Evolutionary conservation across 1,284 basidiomycete species (phyloP).

Genomic region (Hemileia vastatrix): DNA sequence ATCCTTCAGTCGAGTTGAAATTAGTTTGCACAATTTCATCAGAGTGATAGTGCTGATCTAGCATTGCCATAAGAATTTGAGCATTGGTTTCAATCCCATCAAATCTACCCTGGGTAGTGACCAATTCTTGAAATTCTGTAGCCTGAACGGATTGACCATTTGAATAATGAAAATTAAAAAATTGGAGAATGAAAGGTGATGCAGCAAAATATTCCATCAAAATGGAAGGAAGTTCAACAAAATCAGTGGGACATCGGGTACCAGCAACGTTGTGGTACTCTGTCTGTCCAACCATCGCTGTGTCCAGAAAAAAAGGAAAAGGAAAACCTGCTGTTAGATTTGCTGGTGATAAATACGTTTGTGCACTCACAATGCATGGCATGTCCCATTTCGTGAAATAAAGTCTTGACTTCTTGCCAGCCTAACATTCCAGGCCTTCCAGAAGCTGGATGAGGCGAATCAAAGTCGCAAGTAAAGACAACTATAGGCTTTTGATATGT

Average conservation of each 20-base stretch:
- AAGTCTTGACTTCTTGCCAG: conserved; percentile 44
- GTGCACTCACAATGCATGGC: conserved; percentile 36
- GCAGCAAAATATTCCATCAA: conserved; percentile 44
- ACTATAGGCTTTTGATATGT: conserved; percentile 39
- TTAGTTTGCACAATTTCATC: conserved; percentile 7
- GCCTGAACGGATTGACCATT: conserved; percentile 35
- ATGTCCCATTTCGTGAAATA: conserved; percentile 46
- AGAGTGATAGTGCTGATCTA: conserved; percentile 42
- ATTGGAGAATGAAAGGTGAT: conserved; percentile 30
- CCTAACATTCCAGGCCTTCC: conserved; percentile 32
- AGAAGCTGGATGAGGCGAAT: conserved; percentile 26
- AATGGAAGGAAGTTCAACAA: conserved; percentile 44
- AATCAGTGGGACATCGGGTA: conserved; percentile 43
- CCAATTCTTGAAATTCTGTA: conserved; percentile 29
- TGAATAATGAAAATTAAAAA: conserved; percentile 35
- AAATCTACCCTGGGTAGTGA: conserved; percentile 28
- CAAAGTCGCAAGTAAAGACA: conserved; percentile 43
- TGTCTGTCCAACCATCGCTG: conserved; percentile 42
- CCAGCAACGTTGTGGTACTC: conserved; percentile 44
- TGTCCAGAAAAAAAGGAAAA: not conserved
- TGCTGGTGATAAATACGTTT: not conserved
- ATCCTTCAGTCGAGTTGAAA: conserved; percentile 32
- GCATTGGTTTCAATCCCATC: conserved; percentile 38
- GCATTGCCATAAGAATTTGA: conserved; percentile 38
- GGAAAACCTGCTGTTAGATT: not conserved